Evolutionary conservation across 2,329 filamentous ascomycete species (phyloP), one percentile per base, ranked within the genome.

Genomic region (Colletotrichum sublineola): DNA sequence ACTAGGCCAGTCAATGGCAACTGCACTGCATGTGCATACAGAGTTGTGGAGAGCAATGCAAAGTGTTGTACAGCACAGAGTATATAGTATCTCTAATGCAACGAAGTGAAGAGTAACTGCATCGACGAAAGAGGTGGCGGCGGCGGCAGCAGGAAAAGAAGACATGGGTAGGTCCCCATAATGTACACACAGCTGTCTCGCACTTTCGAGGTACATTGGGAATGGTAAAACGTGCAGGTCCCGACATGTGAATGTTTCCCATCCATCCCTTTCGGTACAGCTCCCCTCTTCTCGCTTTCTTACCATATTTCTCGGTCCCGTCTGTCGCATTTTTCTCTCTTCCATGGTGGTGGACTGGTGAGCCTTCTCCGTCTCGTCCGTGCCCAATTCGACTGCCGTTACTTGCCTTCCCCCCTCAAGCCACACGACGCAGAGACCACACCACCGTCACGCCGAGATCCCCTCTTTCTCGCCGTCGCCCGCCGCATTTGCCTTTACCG

Each of bases 201-300:
- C 14, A 50, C 20, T 18, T 33, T 11, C 15, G 8, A 50, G 29
- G 58, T 62, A 62, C 58, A 29, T 50, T 12, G 15, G 9, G 18
- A 50, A 40, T 9, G 8, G 31, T 31, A 63, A 52, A 55, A 52
- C 40, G 20, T 53, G 50, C 48, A 63, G 24, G 40, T 58, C 29
- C 3, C 60, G 66, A 64, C 69, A 72, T 72, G 69, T 72, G 69
- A 72, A 69, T 68, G 63, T 72, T 69, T 38, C 60, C 46, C 60
- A 63, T 44, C 29, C 12, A 11, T 33, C 44, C 36, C 52, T 9
- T 63, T 44, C 55, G 36, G 24, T 63, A 9, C 38, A 61, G 15
- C 38, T 29, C 40, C 42, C 64, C 42, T 56, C 61, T 33, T 68
- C 31, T 56, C 33, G 15, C 33, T n/a, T 56, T 53, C 36, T 58